phyloP scores from a whole-genome alignment of 176 grass and related monocot species.

The Stipa capillata region DNA sequence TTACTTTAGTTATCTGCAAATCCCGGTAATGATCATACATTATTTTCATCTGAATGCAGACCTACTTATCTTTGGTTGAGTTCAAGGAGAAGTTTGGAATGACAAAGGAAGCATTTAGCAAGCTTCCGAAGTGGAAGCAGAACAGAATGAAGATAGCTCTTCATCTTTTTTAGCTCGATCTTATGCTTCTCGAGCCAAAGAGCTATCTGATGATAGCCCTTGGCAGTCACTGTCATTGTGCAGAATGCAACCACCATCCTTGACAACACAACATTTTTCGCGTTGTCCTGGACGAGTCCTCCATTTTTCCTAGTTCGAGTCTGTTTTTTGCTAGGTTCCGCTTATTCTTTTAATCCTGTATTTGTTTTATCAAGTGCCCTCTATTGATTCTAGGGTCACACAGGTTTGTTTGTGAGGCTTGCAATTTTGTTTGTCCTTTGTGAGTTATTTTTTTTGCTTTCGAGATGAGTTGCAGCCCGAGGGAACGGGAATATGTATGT shows the following conservation, averaged over 20 bases:
- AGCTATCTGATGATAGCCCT: slow-evolving; percentile 3
- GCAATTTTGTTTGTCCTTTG: slow-evolving; percentile 25
- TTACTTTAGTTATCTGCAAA: not conserved
- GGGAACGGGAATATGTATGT: slow-evolving; percentile 36
- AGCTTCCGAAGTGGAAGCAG: slow-evolving; percentile 87
- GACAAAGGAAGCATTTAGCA: slow-evolving; percentile 65
- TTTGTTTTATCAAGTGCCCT: slow-evolving; percentile 5
- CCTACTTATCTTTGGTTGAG: slow-evolving; percentile 65
- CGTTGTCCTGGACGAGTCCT: not conserved
- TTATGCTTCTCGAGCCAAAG: slow-evolving; percentile 16
- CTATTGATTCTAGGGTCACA: slow-evolving; percentile 30
- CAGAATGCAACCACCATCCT: slow-evolving; percentile 20
- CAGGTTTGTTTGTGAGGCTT: slow-evolving; percentile 51
- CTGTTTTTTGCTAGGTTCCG: slow-evolving; percentile 35
- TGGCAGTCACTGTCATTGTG: slow-evolving; percentile 1
- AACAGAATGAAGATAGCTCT: slow-evolving; percentile 74
- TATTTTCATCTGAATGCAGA: slow-evolving; percentile 41
- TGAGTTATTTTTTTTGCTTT: slow-evolving; percentile 18
- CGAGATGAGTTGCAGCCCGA: slow-evolving; percentile 30
- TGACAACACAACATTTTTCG: slow-evolving; percentile 14
- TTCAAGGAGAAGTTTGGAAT: slow-evolving; percentile 94
- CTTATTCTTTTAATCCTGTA: slow-evolving; percentile 33
- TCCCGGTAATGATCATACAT: not conserved
- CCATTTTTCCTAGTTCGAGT: slow-evolving; percentile 21
- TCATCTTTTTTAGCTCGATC: slow-evolving; percentile 61